Conservation (phyloP, 768 basidiomycete species). For the Sporobolomyces pararoseus region DNA sequence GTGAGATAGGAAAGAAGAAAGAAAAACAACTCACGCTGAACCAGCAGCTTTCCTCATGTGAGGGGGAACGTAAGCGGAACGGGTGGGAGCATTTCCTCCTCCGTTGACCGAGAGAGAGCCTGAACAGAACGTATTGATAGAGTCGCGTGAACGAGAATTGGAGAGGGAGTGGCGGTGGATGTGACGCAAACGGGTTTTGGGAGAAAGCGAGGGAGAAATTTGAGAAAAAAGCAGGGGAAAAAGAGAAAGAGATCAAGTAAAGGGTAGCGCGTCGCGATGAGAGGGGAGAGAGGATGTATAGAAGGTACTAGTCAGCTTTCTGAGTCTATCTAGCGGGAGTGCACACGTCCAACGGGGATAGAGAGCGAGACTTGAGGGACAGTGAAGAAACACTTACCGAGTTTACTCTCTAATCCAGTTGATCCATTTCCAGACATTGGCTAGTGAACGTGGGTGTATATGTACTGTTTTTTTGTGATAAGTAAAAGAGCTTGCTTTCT, state of each 20-base stretch:
- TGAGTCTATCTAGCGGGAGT: background rate
- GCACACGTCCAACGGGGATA: no score
- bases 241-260: background rate
- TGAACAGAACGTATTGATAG: background rate
- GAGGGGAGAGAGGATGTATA: background rate
- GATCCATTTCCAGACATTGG: conserved; percentile 32
- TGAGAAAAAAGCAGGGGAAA: background rate
- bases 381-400: conserved; percentile 16
- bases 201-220: background rate
- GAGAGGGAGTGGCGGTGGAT: background rate
- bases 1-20: background rate
- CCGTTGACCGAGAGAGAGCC: conserved; percentile 33
- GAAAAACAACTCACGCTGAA: background rate
- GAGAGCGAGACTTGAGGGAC: background rate
- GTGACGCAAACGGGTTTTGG: background rate
- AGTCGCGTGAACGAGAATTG: background rate
- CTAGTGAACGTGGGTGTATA: background rate
- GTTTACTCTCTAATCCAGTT: conserved; percentile 35
- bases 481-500: background rate
- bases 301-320: background rate
- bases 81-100: conserved; percentile 13
- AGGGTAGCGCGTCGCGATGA: background rate
- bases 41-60: conserved; percentile 38
- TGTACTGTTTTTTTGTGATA: background rate
- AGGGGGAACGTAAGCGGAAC: conserved; percentile 40